These are phyloP conservation scores for Selenicereus undatus DNA, from an alignment of 148 eudicot genomes.

Conservation along the genomic window DNA sequence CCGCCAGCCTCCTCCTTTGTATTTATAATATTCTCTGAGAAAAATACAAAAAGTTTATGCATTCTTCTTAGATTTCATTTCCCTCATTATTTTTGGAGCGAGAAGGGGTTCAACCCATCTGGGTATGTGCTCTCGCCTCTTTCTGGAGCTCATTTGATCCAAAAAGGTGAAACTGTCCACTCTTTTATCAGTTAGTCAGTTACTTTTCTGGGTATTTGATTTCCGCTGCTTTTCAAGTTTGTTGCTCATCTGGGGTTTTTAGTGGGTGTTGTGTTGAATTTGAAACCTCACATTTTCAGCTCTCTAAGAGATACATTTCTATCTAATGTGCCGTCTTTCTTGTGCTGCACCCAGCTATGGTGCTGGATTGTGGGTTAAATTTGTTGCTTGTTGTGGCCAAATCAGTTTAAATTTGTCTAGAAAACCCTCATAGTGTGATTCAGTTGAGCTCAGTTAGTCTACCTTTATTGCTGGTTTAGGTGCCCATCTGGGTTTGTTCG, in stretches of 20 bases:
- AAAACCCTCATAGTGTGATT: constrained; percentile 8
- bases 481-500: constrained; percentile 15
- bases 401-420: neutral
- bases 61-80: constrained; percentile 16
- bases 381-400: neutral
- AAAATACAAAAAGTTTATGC: neutral
- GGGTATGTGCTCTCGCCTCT: neutral
- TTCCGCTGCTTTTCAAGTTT: constrained; percentile 1
- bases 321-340: constrained; percentile 1
- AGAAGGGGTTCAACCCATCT: constrained; percentile 5
- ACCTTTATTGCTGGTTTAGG: neutral
- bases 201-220: constrained; percentile 24
- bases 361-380: constrained; percentile 6
- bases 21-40: neutral
- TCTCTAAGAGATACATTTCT: constrained; percentile 11
- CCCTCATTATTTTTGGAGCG: constrained; percentile 12
- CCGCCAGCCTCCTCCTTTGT: neutral
- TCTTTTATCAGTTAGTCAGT: neutral
- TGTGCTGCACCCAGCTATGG: neutral
- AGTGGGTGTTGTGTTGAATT: neutral
- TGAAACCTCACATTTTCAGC: neutral
- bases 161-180: constrained; percentile 24
- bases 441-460: constrained; percentile 4
- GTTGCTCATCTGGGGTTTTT: neutral
- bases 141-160: constrained; percentile 8